A percentile compares a stretch with the other conserved stretches of the same genome.
Conservation (phyloP, 495 filamentous ascomycete genomes). For the Podospora fimiseda region DNA sequence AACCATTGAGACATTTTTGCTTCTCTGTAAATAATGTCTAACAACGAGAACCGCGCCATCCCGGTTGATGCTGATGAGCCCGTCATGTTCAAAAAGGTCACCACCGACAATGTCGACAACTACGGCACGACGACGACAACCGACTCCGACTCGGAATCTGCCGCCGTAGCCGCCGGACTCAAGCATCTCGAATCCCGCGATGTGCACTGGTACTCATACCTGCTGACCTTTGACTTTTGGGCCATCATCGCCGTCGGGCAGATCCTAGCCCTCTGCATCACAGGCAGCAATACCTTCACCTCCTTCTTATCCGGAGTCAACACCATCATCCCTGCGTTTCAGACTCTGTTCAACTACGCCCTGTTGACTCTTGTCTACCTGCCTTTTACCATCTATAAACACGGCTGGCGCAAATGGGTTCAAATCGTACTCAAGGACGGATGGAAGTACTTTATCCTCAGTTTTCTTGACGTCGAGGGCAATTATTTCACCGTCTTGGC, state of each 20-base stretch:
- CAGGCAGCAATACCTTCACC: conserved; percentile 81
- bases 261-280: conserved; percentile 80
- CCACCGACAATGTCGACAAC: conserved; percentile 13
- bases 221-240: conserved; percentile 83
- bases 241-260: conserved; percentile 77
- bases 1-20: too few relatives aligned
- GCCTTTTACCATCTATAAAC: conserved; percentile 70
- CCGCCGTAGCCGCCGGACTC: conserved; percentile 30
- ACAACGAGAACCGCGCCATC: conserved; percentile 15
- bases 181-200: conserved; percentile 43
- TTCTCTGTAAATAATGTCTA: too few relatives aligned
- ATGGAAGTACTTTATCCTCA: conserved; percentile 92
- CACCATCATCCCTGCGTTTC: conserved; percentile 92
- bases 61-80: conserved; percentile 28
- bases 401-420: conserved; percentile 67
- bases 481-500: conserved; percentile 97
- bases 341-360: conserved; percentile 90
- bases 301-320: conserved; percentile 59
- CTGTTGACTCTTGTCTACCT: conserved; percentile 80
- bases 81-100: conserved; percentile 14
- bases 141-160: conserved; percentile 6
- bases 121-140: conserved; percentile 3
- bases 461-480: conserved; percentile 89
- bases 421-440: conserved; percentile 59
- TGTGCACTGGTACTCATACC: conserved; percentile 67